These are phyloP conservation scores for Otatea glauca DNA, from an alignment of 176 grass and related monocot species.

Conservation along the genomic window DNA sequence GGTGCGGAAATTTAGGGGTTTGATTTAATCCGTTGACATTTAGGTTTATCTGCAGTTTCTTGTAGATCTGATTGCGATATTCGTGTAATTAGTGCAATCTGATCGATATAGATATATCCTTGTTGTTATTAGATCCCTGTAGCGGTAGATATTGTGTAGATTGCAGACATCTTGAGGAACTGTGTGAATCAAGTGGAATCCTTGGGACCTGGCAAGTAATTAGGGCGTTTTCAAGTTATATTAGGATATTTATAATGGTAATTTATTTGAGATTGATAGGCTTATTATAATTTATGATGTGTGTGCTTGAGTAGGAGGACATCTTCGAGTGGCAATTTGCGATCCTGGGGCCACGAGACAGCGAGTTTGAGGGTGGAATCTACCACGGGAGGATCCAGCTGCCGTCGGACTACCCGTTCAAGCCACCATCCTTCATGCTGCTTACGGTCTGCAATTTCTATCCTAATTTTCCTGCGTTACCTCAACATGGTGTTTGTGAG, in stretches of 20 bases:
- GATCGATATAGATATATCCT: neutral
- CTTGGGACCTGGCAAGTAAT: neutral
- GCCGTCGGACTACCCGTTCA: conserved; percentile 92
- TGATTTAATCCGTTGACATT: neutral
- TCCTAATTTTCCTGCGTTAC: conserved; percentile 2
- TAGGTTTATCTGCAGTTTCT: neutral
- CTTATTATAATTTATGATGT: neutral
- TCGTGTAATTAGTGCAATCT: neutral
- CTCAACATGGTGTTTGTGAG: conserved; percentile 9
- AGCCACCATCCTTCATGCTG: conserved; percentile 96
- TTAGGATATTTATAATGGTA: neutral
- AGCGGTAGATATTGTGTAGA: neutral
- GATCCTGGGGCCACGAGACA: conserved; percentile 80
- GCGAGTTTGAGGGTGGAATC: conserved; percentile 96
- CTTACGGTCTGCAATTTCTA: conserved; percentile 59
- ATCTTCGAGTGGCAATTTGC: conserved; percentile 99
- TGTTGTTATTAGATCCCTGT: neutral
- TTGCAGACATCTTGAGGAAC: neutral
- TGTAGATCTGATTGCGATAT: conserved; percentile 21
- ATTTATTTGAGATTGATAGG: neutral
- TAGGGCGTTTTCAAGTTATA: neutral
- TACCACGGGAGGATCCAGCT: conserved; percentile 96
- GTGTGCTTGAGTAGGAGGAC: conserved; percentile 63
- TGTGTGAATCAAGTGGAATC: neutral
- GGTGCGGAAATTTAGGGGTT: neutral